A percentile compares a stretch with the other conserved stretches of the same genome.
Evolutionary conservation across 768 basidiomycete species (phyloP).

Genomic region (Hericium erinaceus): DNA sequence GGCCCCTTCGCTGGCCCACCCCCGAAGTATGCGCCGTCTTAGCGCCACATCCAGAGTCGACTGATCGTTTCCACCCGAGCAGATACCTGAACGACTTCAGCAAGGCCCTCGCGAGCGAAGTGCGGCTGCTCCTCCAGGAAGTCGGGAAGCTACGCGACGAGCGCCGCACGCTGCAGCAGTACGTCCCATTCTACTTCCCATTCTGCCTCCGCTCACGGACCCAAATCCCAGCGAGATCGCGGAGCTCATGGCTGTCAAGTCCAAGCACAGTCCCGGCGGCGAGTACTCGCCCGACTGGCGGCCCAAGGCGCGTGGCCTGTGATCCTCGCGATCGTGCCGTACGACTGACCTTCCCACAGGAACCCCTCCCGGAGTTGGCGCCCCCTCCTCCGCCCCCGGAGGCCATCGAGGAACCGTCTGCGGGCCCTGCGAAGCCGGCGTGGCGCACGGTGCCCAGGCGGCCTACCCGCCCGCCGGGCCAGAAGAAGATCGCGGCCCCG

Average conservation of each 20-base stretch:
- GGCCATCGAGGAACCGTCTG: slow-evolving; percentile 34
- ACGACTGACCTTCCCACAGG: slow-evolving; percentile 3
- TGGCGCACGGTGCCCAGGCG: slow-evolving; percentile 71
- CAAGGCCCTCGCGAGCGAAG: slow-evolving; percentile 52
- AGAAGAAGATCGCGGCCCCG: slow-evolving; percentile 27
- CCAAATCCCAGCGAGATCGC: slow-evolving; percentile 58
- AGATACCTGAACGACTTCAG: slow-evolving; percentile 54
- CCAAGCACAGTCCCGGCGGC: slow-evolving; percentile 74
- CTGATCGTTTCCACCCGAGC: background rate
- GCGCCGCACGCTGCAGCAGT: slow-evolving; percentile 49
- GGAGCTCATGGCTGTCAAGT: slow-evolving; percentile 73
- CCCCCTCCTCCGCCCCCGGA: slow-evolving; percentile 32
- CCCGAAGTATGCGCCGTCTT: no score
- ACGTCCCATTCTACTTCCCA: slow-evolving; percentile 15
- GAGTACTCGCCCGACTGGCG: slow-evolving; percentile 72
- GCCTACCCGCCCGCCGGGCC: slow-evolving; percentile 27
- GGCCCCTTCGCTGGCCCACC: no score
- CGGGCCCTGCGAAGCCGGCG: slow-evolving; percentile 49
- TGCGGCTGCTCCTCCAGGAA: slow-evolving; percentile 51
- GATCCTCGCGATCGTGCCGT: background rate
- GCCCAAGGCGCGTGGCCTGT: slow-evolving; percentile 37
- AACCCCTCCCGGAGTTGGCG: slow-evolving; percentile 12
- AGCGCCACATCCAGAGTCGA: no score
- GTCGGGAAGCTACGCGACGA: slow-evolving; percentile 55
- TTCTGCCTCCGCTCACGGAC: background rate